A percentile compares a stretch with the other conserved stretches of the same genome.
phyloP scores from a whole-genome alignment of 179 eudicot species.

The Monotropa hypopitys region DNA sequence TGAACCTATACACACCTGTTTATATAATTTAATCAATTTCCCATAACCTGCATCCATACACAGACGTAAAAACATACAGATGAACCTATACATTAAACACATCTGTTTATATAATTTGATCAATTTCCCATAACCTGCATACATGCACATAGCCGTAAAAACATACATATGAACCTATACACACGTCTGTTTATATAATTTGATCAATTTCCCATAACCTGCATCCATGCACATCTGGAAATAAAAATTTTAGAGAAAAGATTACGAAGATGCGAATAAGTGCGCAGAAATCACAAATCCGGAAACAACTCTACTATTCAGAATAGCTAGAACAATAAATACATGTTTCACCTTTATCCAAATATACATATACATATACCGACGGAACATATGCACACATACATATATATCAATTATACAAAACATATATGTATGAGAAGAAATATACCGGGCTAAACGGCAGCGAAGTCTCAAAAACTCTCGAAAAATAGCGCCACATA shows the following conservation, averaged over 20 bases:
- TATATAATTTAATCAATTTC: background rate
- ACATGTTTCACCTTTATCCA: too few species aligned
- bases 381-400: too few species aligned
- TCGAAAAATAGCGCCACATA: conserved; percentile 10
- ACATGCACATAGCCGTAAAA: background rate
- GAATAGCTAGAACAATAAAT: background rate
- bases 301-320: background rate
- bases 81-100: too few species aligned
- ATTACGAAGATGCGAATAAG: background rate
- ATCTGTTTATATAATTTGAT: too few species aligned
- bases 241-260: background rate
- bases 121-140: too few species aligned
- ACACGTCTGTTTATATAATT: background rate
- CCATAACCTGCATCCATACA: background rate
- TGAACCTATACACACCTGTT: background rate
- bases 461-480: background rate
- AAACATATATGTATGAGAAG: too few species aligned
- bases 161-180: background rate
- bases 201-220: background rate
- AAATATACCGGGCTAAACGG: conserved; percentile 5
- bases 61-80: too few species aligned
- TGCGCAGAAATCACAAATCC: background rate
- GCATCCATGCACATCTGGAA: background rate
- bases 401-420: too few species aligned
- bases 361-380: background rate